These are phyloP conservation scores for Aquanectria penicillioides DNA, from an alignment of 2,329 filamentous ascomycete species.

Conservation along the genomic window DNA sequence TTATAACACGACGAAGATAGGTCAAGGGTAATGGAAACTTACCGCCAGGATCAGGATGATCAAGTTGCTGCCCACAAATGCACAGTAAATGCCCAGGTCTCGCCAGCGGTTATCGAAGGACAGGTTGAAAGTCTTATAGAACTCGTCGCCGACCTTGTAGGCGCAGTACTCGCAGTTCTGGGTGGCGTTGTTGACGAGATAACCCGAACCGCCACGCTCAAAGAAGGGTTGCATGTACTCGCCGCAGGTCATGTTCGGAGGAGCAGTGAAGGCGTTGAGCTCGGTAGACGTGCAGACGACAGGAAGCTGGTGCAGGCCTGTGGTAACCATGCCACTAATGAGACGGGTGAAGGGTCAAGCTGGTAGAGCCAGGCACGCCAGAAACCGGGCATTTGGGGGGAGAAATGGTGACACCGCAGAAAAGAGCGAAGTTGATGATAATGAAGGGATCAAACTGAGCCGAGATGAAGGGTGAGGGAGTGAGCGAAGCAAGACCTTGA, in stretches of 20 bases:
- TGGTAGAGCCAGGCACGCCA: constrained; percentile 82
- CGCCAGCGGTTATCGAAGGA: constrained; percentile 78
- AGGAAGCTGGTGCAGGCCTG: constrained; percentile 64
- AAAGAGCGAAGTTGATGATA: constrained; percentile 83
- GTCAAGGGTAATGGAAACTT: constrained; percentile 44
- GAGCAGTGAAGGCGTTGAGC: constrained; percentile 70
- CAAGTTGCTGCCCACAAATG: constrained; percentile 82
- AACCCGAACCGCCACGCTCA: constrained; percentile 72
- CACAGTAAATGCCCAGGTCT: constrained; percentile 80
- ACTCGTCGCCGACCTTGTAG: constrained; percentile 82
- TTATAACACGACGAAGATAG: accelerated
- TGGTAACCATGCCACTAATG: constrained; percentile 72
- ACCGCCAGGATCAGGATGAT: constrained; percentile 67
- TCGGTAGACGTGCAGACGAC: constrained; percentile 66
- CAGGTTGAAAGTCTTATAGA: constrained; percentile 75
- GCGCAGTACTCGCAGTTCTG: constrained; percentile 83
- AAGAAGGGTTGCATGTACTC: constrained; percentile 42
- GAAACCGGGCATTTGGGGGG: constrained; percentile 76
- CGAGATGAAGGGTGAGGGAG: constrained; percentile 81
- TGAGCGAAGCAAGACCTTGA: constrained; percentile 80
- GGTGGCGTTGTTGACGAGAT: constrained; percentile 74
- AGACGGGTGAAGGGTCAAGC: constrained; percentile 70
- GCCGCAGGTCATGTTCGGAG: constrained; percentile 53
- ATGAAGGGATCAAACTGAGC: constrained; percentile 84
- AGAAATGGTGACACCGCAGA: constrained; percentile 88